Evolutionary conservation across 495 filamentous ascomycete genomes (phyloP).

Genomic region (Tricharina praecox): DNA sequence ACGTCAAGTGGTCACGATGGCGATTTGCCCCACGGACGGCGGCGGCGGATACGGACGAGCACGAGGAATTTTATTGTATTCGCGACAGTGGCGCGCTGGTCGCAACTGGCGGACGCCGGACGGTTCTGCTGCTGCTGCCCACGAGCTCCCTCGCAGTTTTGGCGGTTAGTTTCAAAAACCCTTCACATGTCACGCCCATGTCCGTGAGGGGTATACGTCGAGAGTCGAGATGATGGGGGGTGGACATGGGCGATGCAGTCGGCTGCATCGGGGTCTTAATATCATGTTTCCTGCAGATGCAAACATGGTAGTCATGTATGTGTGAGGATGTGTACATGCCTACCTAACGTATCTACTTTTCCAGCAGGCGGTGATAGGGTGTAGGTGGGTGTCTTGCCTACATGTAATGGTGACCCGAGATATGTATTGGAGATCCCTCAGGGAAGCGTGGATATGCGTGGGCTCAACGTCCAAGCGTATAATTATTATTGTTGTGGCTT

Average conservation of each 20-base stretch:
- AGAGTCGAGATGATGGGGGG: too few relatives aligned
- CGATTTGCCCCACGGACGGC: background rate
- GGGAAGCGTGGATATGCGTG: background rate
- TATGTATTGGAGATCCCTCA: conserved; percentile 7
- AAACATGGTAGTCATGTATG: background rate
- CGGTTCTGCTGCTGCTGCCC: too few relatives aligned
- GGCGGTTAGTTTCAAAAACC: conserved; percentile 1
- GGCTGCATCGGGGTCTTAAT: conserved; percentile 1
- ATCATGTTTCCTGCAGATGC: conserved; percentile 2
- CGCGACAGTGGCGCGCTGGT: conserved; percentile 2
- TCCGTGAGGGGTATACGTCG: background rate
- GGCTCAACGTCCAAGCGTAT: conserved; percentile 2
- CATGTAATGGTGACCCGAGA: conserved; percentile 4
- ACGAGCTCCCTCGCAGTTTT: background rate
- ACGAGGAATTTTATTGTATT: background rate
- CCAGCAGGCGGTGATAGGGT: too few relatives aligned
- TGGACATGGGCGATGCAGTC: background rate
- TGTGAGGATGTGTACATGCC: too few relatives aligned
- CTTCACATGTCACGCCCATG: conserved; percentile 5
- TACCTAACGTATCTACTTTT: too few relatives aligned
- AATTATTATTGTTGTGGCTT: background rate
- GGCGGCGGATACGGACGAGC: background rate
- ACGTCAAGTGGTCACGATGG: too few relatives aligned
- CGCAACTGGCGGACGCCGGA: conserved; percentile 2
- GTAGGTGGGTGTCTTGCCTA: too few relatives aligned